Evolutionary conservation across 23 red algal species (phyloP).

Genomic region (Gracilaria gracilis): DNA sequence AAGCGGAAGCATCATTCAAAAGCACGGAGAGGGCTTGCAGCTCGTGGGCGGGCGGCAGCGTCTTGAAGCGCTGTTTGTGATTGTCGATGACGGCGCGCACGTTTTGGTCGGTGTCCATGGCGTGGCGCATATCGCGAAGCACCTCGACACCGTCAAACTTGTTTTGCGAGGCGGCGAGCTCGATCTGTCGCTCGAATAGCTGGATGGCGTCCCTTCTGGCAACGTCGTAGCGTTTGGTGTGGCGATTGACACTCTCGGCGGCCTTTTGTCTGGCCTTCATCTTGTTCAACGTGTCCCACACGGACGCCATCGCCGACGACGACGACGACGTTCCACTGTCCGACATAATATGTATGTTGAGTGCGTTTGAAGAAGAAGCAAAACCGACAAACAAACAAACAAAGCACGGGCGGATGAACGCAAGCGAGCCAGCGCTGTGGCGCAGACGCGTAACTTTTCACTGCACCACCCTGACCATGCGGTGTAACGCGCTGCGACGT

Average conservation of each 20-base stretch:
- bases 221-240: not conserved
- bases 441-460: no score
- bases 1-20: not conserved
- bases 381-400: not conserved
- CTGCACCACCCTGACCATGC: no score
- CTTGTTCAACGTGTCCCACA: slow-evolving; percentile 49
- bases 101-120: slow-evolving; percentile 25
- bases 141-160: not conserved
- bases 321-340: not conserved
- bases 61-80: slow-evolving; percentile 22
- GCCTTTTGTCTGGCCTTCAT: slow-evolving; percentile 35
- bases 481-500: no score
- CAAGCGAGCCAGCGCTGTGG: no score
- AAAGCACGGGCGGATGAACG: not conserved
- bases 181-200: slow-evolving; percentile 3
- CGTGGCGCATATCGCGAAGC: not conserved
- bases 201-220: slow-evolving; percentile 9
- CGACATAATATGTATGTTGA: slow-evolving; percentile 7
- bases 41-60: not conserved
- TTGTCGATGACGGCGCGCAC: slow-evolving; percentile 45
- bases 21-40: not conserved
- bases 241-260: not conserved
- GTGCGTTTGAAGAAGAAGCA: no score
- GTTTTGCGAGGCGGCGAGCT: not conserved
- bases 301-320: slow-evolving; percentile 47